Evolutionary conservation across 352 stramenopile species (phyloP), one percentile per base, ranked within the genome.

Genomic region (Globisporangium mamillatum): DNA sequence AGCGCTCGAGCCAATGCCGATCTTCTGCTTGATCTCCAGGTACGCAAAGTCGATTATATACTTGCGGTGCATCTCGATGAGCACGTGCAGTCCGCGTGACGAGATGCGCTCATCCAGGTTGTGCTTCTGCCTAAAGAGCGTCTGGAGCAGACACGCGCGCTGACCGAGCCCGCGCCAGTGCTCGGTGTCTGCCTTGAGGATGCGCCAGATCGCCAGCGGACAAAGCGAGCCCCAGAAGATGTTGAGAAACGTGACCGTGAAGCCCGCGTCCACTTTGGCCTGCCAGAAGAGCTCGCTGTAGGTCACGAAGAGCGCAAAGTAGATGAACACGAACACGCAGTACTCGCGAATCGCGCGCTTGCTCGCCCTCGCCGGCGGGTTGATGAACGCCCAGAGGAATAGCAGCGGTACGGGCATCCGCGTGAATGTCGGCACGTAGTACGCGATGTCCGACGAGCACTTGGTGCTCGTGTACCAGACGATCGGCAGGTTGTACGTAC

Each of bases 31-130:
- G 41, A 90, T 76, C 54, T 90, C 70, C 24, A 91, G 60, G n/a
- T 86, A 86, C 10, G 82, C 82, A 62, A 90, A 90, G 63, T 90
- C 82, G 56, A 90, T 88, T 58, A 90, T 86, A 63, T 84, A 84
- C 67, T 89, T 89, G 66, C 82, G 80, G 56, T 90, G 80, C 81
- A 90, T 90, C 60, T 89, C 80, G 50, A 90, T 88, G 60, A 90
- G 70, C 66, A 90, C 68, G 61, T 91, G 83, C 16, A 91, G 80
- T 8, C 83, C 82, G 36, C 77, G 68, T 2, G 81, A 87, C n/a
- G 83, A 91, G 16, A 87, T 75, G 2, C 75, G 74, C 32, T 91
- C 82, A 27, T 86, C 69, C 3, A 90, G 66, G 12, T 79, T 73
- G 54, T 82, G 69, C 46, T 84, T 87, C 52, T 82, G 75, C 63